phyloP scores from a whole-genome alignment of 129 eudicot species.

The Flaveria bidentis region DNA sequence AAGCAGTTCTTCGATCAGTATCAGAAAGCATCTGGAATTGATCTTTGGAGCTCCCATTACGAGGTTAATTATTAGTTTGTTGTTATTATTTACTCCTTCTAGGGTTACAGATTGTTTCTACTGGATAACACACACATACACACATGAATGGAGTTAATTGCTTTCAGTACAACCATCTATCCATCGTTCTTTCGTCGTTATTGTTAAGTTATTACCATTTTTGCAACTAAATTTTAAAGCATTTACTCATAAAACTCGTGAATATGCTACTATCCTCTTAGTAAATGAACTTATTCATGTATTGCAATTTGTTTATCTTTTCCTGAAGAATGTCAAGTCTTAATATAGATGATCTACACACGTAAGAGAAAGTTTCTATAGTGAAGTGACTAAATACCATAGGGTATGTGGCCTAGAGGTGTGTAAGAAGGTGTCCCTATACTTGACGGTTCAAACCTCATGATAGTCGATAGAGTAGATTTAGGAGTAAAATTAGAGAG shows the following conservation, averaged over 20 bases:
- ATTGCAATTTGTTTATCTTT: background rate
- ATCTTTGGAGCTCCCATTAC: slow-evolving; percentile 67
- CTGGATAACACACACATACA: background rate
- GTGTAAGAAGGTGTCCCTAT: too few species aligned
- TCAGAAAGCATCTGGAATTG: slow-evolving; percentile 54
- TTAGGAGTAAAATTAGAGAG: too few species aligned
- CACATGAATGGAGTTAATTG: background rate
- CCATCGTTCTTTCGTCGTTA: background rate
- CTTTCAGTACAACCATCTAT: background rate
- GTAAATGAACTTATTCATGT: background rate
- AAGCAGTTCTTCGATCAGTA: slow-evolving; percentile 68
- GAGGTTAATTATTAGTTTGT: slow-evolving; percentile 29
- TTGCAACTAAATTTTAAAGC: background rate
- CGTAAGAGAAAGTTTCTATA: too few species aligned
- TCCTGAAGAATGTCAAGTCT: background rate
- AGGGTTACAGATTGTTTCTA: slow-evolving; percentile 22
- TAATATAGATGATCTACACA: too few species aligned
- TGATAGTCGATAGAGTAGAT: too few species aligned
- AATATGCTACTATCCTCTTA: background rate
- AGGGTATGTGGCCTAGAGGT: too few species aligned
- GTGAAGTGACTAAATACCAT: too few species aligned
- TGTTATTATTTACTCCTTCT: background rate
- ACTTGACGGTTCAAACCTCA: too few species aligned
- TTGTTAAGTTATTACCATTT: background rate
- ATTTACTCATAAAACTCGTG: background rate